phyloP scores from a whole-genome alignment of 225 moss, liverwort and hornwort genomes.

The Neckera pumila region DNA sequence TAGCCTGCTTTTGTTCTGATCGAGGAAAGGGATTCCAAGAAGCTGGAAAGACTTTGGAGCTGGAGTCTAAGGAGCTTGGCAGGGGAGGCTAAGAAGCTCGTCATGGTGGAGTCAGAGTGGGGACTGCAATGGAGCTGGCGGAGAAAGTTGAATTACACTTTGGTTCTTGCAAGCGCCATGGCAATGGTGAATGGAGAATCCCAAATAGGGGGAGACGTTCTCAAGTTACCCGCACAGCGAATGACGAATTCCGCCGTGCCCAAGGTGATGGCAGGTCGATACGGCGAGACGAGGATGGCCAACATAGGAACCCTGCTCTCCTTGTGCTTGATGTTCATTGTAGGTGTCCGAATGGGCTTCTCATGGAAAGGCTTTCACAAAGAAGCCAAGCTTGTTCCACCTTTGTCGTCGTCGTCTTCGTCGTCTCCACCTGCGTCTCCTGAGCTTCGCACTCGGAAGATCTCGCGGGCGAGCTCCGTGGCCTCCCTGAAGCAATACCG shows the following conservation, averaged over 20 bases:
- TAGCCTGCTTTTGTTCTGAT: background rate
- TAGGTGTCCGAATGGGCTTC: constrained; percentile 33
- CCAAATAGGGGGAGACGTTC: background rate
- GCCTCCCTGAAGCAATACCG: constrained; percentile 16
- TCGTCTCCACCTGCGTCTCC: background rate
- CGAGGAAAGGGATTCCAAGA: background rate
- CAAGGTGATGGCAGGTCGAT: constrained; percentile 5
- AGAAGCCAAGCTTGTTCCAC: background rate
- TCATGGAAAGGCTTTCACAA: constrained; percentile 8
- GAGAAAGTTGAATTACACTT: background rate
- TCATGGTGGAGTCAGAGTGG: background rate
- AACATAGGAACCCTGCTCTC: background rate
- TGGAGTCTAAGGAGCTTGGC: background rate
- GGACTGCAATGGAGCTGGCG: background rate
- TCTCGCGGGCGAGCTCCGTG: background rate
- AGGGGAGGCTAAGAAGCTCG: background rate
- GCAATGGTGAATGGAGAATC: constrained; percentile 2
- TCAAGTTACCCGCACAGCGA: background rate
- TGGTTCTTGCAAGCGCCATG: background rate
- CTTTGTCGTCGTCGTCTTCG: background rate
- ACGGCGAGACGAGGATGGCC: background rate
- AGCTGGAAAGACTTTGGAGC: background rate
- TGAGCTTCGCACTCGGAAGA: background rate
- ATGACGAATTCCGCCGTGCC: background rate
- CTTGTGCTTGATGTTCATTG: constrained; percentile 19